Conservation (phyloP, 352 stramenopile species). For the Blastocystis sp. region DNA sequence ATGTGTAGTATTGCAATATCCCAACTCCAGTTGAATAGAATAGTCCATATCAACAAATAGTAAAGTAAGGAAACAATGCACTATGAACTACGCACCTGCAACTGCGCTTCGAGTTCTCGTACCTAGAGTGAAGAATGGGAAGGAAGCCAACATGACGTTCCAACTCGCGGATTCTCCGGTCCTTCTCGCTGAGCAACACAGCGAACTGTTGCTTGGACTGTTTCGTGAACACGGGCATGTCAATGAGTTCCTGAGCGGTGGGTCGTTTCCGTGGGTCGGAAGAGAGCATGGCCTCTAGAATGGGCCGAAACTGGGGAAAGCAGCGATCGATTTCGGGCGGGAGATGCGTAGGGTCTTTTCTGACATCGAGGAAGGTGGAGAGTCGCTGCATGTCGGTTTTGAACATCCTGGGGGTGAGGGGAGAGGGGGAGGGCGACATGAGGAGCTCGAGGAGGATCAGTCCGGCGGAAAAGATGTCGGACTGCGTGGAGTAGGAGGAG, state of each 20-base stretch:
- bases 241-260: background rate
- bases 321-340: background rate
- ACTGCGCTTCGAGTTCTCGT: background rate
- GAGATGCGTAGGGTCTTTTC: background rate
- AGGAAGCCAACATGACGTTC: too few relatives aligned
- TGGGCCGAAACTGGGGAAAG: background rate
- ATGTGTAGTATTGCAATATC: too few relatives aligned
- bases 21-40: too few relatives aligned
- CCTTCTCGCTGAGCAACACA: background rate
- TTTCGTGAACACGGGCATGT: background rate
- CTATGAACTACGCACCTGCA: background rate
- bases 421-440: background rate
- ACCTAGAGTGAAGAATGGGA: too few relatives aligned
- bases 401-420: conserved; percentile 9
- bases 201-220: background rate
- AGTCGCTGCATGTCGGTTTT: conserved; percentile 33
- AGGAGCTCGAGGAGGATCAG: conserved; percentile 36
- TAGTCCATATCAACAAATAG: too few relatives aligned
- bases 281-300: background rate
- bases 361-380: background rate
- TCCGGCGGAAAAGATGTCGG: conserved; percentile 15
- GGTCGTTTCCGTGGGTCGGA: background rate
- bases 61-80: background rate
- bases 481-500: background rate
- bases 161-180: background rate